phyloP scores from a whole-genome alignment of 345 rosid species.

The Bretschneidera sinensis region DNA sequence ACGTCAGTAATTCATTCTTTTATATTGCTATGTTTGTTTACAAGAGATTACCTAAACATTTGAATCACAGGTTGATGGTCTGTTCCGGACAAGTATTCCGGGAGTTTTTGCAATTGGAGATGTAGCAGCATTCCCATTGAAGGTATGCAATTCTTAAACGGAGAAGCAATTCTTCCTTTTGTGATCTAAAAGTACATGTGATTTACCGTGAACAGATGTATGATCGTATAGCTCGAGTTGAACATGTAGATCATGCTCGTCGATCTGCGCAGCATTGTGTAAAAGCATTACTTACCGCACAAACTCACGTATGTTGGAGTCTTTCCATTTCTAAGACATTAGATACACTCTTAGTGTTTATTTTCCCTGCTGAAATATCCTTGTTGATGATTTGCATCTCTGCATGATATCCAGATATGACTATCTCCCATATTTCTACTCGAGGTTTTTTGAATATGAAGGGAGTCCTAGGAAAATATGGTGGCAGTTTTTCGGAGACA shows the following conservation, averaged over 20 bases:
- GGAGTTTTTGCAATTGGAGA: slow-evolving; percentile 98
- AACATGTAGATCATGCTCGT: slow-evolving; percentile 94
- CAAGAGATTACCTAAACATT: not conserved
- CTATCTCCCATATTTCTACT: slow-evolving; percentile 88
- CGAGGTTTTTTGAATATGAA: slow-evolving; percentile 87
- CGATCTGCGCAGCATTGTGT: slow-evolving; percentile 90
- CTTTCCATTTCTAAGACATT: slow-evolving; percentile 4
- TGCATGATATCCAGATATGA: slow-evolving; percentile 58
- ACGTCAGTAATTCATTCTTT: not conserved
- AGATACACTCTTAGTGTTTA: not conserved
- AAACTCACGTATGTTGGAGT: slow-evolving; percentile 49
- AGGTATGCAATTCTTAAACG: slow-evolving; percentile 43
- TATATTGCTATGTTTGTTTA: not conserved
- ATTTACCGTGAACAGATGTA: slow-evolving; percentile 52
- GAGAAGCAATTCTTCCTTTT: slow-evolving; percentile 9
- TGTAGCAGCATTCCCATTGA: slow-evolving; percentile 92
- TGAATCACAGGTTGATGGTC: slow-evolving; percentile 73
- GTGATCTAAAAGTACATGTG: slow-evolving; percentile 11
- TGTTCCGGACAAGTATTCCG: slow-evolving; percentile 68
- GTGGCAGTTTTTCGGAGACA: slow-evolving; percentile 97
- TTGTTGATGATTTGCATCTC: slow-evolving; percentile 7
- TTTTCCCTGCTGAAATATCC: slow-evolving; percentile 15
- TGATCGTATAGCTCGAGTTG: slow-evolving; percentile 76
- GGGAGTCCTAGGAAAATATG: slow-evolving; percentile 88
- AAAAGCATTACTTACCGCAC: slow-evolving; percentile 64